Conservation (phyloP, 768 basidiomycete genomes). For the Lactarius hengduanensis region DNA sequence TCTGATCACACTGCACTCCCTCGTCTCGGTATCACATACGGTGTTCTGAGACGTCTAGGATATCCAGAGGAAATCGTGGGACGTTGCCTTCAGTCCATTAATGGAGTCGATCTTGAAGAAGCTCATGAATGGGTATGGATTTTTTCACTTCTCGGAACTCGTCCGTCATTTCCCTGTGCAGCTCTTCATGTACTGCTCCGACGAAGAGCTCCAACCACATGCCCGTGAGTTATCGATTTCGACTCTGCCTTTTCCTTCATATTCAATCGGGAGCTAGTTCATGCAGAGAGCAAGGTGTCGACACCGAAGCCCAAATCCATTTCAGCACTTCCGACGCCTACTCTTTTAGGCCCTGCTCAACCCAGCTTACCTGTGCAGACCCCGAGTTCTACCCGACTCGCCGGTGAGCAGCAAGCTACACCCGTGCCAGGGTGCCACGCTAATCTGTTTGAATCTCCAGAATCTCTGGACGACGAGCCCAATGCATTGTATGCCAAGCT, state of each 20-base stretch:
- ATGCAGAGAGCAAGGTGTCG: slow-evolving; percentile 11
- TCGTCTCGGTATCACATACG: slow-evolving; percentile 77
- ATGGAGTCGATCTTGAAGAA: slow-evolving; percentile 77
- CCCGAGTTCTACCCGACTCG: slow-evolving; percentile 1
- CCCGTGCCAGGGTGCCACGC: neutral
- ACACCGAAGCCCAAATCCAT: slow-evolving; percentile 7
- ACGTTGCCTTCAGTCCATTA: slow-evolving; percentile 65
- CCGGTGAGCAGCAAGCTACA: slow-evolving; percentile 2
- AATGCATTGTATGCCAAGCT: slow-evolving; percentile 61
- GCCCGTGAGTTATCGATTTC: slow-evolving; percentile 36
- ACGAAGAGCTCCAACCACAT: slow-evolving; percentile 51
- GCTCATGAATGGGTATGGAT: slow-evolving; percentile 83
- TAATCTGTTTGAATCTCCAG: neutral
- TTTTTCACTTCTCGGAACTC: neutral
- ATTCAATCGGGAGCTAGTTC: neutral
- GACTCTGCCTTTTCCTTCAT: neutral
- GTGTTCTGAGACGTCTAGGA: slow-evolving; percentile 73
- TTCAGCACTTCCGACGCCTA: neutral
- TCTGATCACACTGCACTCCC: slow-evolving; percentile 68
- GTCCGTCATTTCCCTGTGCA: slow-evolving; percentile 34
- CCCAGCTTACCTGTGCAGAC: neutral
- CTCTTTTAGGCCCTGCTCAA: slow-evolving; percentile 4
- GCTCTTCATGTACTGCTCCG: slow-evolving; percentile 64
- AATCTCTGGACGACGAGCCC: slow-evolving; percentile 42
- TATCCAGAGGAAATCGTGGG: slow-evolving; percentile 67